phyloP scores from a whole-genome alignment of 2,329 filamentous ascomycete species.

The Nannizzia gypsea region DNA sequence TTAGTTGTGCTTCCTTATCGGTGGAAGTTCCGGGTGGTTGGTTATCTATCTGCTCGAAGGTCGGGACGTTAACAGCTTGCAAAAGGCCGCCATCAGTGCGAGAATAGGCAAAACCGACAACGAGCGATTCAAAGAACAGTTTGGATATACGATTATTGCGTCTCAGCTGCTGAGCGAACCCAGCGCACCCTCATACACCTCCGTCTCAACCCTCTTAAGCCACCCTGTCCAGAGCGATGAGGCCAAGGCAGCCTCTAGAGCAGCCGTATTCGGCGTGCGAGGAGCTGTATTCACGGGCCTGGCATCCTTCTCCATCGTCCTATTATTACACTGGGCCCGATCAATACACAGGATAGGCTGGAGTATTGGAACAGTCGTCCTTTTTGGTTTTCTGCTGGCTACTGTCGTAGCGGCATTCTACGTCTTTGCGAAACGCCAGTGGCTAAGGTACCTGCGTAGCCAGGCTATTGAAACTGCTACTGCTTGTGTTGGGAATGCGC shows the following conservation, averaged over 20 bases:
- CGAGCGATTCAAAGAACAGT: conserved; percentile 76
- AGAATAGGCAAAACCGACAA: conserved; percentile 62
- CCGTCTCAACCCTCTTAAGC: conserved; percentile 25
- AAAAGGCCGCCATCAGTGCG: conserved; percentile 51
- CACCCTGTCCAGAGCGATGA: conserved; percentile 20
- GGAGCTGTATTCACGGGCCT: conserved; percentile 55
- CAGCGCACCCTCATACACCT: conserved; percentile 31
- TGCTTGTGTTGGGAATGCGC: conserved; percentile 58
- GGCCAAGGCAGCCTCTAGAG: conserved; percentile 22
- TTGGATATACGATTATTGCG: conserved; percentile 84
- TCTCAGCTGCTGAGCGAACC: conserved; percentile 71
- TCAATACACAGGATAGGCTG: conserved; percentile 41
- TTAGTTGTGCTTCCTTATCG: conserved; percentile 20
- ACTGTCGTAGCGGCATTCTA: conserved; percentile 50
- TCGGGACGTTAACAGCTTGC: neutral
- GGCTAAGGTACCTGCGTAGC: conserved; percentile 65
- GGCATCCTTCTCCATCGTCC: conserved; percentile 50
- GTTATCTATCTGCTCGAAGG: neutral
- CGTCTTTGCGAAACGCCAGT: conserved; percentile 63
- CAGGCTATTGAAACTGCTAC: conserved; percentile 60
- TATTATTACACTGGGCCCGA: conserved; percentile 59
- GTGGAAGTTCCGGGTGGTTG: neutral
- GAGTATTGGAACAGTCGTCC: conserved; percentile 30
- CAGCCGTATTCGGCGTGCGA: conserved; percentile 44
- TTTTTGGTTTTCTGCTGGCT: conserved; percentile 37